Evolutionary conservation across 1,284 basidiomycete genomes (phyloP).

Genomic region (Ceratobasidium sp.): DNA sequence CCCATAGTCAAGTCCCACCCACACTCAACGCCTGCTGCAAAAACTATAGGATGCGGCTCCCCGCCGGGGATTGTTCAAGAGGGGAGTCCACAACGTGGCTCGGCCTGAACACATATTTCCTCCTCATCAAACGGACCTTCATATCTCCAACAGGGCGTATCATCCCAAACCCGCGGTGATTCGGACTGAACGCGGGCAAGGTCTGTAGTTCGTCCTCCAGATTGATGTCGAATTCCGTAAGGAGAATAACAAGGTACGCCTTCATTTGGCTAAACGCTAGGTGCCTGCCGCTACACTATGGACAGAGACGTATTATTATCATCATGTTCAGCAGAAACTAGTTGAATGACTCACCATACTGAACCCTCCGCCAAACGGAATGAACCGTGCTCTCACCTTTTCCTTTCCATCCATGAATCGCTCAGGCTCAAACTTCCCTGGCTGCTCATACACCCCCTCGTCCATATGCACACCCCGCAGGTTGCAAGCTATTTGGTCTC

Average conservation of each 20-base stretch:
- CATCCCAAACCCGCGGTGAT: slow-evolving; percentile 40
- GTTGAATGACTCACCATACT: slow-evolving; percentile 24
- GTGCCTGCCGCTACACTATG: slow-evolving; percentile 43
- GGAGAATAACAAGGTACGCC: slow-evolving; percentile 33
- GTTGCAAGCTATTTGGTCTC: slow-evolving; percentile 47
- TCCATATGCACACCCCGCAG: slow-evolving; percentile 46
- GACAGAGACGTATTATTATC: background rate
- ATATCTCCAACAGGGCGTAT: slow-evolving; percentile 39
- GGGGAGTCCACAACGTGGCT: too few species aligned
- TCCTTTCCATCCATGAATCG: slow-evolving; percentile 38
- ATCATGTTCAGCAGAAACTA: background rate
- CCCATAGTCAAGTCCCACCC: too few species aligned
- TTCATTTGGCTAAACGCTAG: slow-evolving; percentile 39
- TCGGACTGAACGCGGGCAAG: slow-evolving; percentile 20
- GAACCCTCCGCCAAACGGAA: slow-evolving; percentile 43
- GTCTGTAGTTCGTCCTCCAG: background rate
- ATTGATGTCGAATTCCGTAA: slow-evolving; percentile 19
- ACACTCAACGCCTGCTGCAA: too few species aligned
- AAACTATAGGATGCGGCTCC: too few species aligned
- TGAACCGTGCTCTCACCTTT: slow-evolving; percentile 18
- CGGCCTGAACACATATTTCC: background rate
- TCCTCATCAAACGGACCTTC: background rate
- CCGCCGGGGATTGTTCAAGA: too few species aligned
- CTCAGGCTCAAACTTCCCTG: slow-evolving; percentile 33
- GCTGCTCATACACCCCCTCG: slow-evolving; percentile 35